Base-by-base conservation (phyloP, 345 rosid genomes). In the Salix suchowensis region DNA sequence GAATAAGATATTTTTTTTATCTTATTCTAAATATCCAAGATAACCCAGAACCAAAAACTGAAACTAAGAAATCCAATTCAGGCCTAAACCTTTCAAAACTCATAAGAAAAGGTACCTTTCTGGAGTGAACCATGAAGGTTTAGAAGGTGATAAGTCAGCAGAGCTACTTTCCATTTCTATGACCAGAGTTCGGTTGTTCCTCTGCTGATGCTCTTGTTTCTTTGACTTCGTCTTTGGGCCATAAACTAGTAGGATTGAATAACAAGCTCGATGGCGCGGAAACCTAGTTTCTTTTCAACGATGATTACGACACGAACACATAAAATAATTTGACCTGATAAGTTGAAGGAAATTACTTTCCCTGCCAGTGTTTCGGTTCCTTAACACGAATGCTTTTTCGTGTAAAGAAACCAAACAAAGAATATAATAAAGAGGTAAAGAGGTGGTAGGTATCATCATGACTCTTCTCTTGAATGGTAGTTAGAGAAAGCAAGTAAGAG, bases 121-220 rank as follows among this genome's bases (percentile, higher is more conserved):
- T 8, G 98, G 96, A 34, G 94, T 84, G 83, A 94, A 91, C 97
- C 97, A 92, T 13, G 97, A 92, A 68, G 92, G 91, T 14, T 75
- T 69, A 10, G 86, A 73, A 77, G 80, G 81, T 32, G 93, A 68
- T 30, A 71, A 80, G 42, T 86, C 44, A 39, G 58, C 58, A 0
- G 86, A 74, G 77, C 68, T 80, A 39, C 76, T 81, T 28, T 58
- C 88, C 87, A 84, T 83, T 75, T 84, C 83, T 74, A 60, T 36
- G 1, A 73, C 72, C 64, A 30, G 81, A 1, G 74, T 71, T 85
- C 39, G 67, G 71, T 7, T 23, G 4, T 58, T 78, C 75, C 24
- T 36, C 78, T 44, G 84, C 68, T 32, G 80, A 73, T 64, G 70
- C 72, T 62, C 77, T 80, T 65, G 79, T 84, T 81, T 65, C 82